Percentiles rank a stretch among this genome's conserved stretches.
Conservation (phyloP, 2,329 filamentous ascomycete genomes). For the Metarhizium sp. region DNA sequence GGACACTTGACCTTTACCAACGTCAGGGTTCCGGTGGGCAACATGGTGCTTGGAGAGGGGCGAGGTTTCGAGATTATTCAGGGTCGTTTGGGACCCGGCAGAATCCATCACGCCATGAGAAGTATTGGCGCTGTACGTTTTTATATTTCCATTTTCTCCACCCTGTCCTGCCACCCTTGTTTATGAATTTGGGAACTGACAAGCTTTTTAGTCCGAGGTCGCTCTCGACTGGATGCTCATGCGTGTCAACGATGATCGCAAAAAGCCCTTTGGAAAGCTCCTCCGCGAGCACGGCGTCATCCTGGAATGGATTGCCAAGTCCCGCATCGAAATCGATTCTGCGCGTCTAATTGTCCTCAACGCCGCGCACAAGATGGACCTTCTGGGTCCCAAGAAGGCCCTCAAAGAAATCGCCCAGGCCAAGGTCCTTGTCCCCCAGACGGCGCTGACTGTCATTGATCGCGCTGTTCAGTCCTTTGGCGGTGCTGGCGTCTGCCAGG, state of each 20-base stretch:
- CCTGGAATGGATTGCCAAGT: constrained; percentile 87
- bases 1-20: constrained; percentile 85
- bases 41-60: constrained; percentile 86
- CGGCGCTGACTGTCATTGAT: constrained; percentile 80
- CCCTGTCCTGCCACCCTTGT: not conserved
- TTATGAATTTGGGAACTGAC: not conserved
- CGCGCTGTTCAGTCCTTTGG: constrained; percentile 90
- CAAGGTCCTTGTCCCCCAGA: constrained; percentile 82
- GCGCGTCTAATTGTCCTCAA: constrained; percentile 86
- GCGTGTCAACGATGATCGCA: constrained; percentile 82
- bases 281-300: constrained; percentile 87
- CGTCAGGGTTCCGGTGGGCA: constrained; percentile 74
- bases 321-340: constrained; percentile 87
- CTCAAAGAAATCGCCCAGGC: constrained; percentile 91
- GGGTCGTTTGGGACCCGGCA: constrained; percentile 86
- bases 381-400: constrained; percentile 76
- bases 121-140: constrained; percentile 67
- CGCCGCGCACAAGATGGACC: constrained; percentile 90
- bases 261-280: constrained; percentile 84
- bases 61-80: constrained; percentile 98
- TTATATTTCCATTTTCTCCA: not conserved
- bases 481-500: constrained; percentile 83
- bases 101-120: constrained; percentile 97
- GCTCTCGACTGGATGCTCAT: constrained; percentile 93
- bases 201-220: constrained; percentile 54